Evolutionary conservation across 306 rosid species (phyloP).

Genomic region (Boehmeria nivea): DNA sequence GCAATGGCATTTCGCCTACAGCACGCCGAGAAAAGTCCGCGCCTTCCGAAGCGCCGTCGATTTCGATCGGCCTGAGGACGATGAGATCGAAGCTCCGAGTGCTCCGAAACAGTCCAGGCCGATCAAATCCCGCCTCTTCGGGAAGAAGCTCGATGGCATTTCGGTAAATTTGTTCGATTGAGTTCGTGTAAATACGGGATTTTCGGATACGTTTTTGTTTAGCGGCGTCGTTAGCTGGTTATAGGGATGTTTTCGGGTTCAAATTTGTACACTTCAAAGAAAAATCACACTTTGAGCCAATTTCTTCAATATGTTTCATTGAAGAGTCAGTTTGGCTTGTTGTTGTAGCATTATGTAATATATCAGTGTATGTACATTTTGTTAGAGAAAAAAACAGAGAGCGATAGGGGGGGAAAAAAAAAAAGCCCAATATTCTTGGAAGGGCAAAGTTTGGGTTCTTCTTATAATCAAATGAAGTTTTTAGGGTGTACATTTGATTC

Average conservation of each 20-base stretch:
- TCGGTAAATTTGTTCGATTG: conserved; percentile 38
- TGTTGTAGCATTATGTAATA: conserved; percentile 42
- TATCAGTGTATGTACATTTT: conserved; percentile 14
- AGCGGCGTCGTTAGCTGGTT: too few relatives aligned
- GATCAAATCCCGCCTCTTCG: conserved; percentile 17
- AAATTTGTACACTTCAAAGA: conserved; percentile 17
- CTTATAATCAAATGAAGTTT: conserved; percentile 27
- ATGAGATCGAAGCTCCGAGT: conserved; percentile 49
- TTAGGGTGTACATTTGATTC: background rate
- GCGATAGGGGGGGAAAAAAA: background rate
- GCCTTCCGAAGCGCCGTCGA: conserved; percentile 29
- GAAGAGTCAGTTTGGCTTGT: conserved; percentile 39
- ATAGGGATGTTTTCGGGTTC: too few relatives aligned
- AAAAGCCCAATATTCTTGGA: conserved; percentile 30
- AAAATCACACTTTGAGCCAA: conserved; percentile 14
- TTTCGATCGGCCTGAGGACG: conserved; percentile 17
- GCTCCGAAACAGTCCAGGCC: conserved; percentile 38
- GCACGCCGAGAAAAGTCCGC: conserved; percentile 54
- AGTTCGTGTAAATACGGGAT: conserved; percentile 29
- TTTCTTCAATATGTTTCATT: conserved; percentile 67
- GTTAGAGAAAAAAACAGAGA: conserved; percentile 9
- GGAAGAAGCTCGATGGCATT: conserved; percentile 37
- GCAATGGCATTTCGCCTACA: conserved; percentile 50
- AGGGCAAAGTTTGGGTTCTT: conserved; percentile 41
- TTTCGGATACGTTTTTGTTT: background rate